Base-by-base conservation (phyloP, 345 rosid genomes). In the Ricinus communis region DNA sequence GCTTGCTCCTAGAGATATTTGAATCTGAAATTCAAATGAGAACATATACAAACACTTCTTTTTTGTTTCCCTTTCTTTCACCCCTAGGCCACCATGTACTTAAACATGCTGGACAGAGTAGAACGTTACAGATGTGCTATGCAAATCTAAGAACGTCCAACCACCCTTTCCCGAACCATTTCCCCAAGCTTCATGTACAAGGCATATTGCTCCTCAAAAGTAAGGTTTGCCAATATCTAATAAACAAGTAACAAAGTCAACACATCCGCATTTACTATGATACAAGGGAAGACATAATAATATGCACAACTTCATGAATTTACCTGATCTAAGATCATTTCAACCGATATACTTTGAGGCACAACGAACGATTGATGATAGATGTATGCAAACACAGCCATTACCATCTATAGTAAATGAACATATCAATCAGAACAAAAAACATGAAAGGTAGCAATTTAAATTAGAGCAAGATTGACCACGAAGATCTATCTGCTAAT, bases 371-470 rank as follows among this genome's bases (percentile, higher is more conserved):
- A 91, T 73, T 93, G 97, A 80, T 91, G 97, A 75, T 91, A 93
- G 75, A 93, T 91, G 76, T 87, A 93, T 30, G 98, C 96, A 81
- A 91, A 93, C 74, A 93, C 98, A 1, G 98, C 98, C 97, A 93
- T 93, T 81, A 91, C 96, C 97, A 93, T 93, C 98, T 93, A 79
- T 73, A 71, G 33, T 41, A 67, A 33, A 51, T 30, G 27, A 18
- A 50, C 57, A 21, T 24, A 43, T 73, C 25, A 5, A 22, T 43
- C 30, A 64, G 54, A 64, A 24, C 11, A 56, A 24, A 27, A 41
- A 60, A 70, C 22, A 54, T 11, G 46, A 5, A 25, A 19, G 71
- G 41, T 11, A 36, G 50, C 16, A 33, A 13, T 2, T 36, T 66
- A 22, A 27, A 38, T 54, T 8, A 12, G 53, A 40, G 41, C n/a